Conservation (phyloP, 2,329 filamentous ascomycete species). For the Colletotrichum ledebouriae region DNA sequence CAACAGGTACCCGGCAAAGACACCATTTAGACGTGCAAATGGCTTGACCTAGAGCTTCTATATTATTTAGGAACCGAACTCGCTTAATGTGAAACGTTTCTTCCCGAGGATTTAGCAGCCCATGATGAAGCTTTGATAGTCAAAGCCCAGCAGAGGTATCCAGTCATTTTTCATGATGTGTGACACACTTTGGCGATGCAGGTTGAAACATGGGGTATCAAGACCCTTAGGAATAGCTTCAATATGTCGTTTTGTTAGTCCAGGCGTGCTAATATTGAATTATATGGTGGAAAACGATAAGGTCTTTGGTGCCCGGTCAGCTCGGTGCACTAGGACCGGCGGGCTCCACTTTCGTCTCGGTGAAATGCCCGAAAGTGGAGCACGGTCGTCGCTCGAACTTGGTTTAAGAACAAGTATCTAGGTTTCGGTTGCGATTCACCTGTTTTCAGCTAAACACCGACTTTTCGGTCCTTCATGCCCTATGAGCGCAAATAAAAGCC, state of each 20-base stretch:
- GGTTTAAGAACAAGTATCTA: not conserved
- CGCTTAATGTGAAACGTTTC: not conserved
- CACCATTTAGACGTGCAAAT: not conserved
- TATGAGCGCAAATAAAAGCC: not conserved
- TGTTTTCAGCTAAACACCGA: not conserved
- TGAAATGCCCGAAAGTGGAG: slow-evolving; percentile 5
- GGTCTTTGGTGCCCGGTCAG: slow-evolving; percentile 7
- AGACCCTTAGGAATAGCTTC: not conserved
- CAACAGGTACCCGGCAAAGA: slow-evolving; percentile 2
- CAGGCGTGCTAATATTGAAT: not conserved
- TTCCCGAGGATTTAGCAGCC: slow-evolving; percentile 1
- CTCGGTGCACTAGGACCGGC: not conserved
- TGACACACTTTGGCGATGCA: slow-evolving; percentile 1
- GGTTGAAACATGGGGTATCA: not conserved
- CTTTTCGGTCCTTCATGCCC: not conserved
- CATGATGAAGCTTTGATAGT: rapidly evolving
- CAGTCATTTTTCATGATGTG: not conserved
- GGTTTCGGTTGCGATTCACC: not conserved
- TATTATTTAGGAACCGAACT: not conserved
- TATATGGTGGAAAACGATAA: slow-evolving; percentile 1
- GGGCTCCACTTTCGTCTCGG: slow-evolving; percentile 8
- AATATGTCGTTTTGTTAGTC: not conserved
- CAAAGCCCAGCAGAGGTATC: not conserved
- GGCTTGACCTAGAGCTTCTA: not conserved
- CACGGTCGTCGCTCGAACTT: not conserved